Evolutionary conservation across 2,329 filamentous ascomycete species (phyloP).

Genomic region (Colletotrichum sp.): DNA sequence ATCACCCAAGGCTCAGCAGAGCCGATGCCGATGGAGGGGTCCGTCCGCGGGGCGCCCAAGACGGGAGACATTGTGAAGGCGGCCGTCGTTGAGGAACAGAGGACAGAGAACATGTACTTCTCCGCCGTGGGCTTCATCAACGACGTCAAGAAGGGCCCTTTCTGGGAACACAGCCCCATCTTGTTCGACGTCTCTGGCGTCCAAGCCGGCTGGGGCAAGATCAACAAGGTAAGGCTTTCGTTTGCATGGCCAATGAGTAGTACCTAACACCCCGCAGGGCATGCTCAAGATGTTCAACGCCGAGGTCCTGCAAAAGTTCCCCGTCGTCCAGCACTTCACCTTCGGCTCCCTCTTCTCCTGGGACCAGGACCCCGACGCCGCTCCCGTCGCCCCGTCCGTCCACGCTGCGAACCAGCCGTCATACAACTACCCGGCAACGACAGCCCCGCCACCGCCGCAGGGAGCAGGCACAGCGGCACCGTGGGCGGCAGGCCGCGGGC

Average conservation of each 20-base stretch:
- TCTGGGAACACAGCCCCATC: constrained; percentile 94
- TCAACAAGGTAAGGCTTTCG: constrained; percentile 72
- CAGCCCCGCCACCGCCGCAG: constrained; percentile 27
- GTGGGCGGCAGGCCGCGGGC: constrained; percentile 44
- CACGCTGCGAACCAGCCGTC: constrained; percentile 64
- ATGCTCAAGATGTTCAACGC: constrained; percentile 99
- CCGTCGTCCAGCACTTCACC: constrained; percentile 95
- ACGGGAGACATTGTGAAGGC: constrained; percentile 72
- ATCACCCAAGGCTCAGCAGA: constrained; percentile 65
- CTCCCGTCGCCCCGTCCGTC: constrained; percentile 50
- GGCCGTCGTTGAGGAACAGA: constrained; percentile 68
- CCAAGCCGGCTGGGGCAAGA: constrained; percentile 94
- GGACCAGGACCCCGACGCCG: constrained; percentile 70
- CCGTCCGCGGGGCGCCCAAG: constrained; percentile 72
- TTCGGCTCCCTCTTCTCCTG: constrained; percentile 84
- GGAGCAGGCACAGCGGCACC: constrained; percentile 44
- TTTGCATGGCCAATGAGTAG: neutral
- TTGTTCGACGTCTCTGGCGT: constrained; percentile 95
- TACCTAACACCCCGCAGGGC: constrained; percentile 56
- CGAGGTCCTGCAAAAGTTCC: constrained; percentile 95
- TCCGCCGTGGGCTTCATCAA: constrained; percentile 96
- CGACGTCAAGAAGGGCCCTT: constrained; percentile 94
- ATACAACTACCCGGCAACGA: constrained; percentile 24
- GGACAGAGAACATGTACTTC: constrained; percentile 85
- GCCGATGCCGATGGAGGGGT: constrained; percentile 79